A percentile compares a stretch with the other conserved stretches of the same genome.
phyloP scores from a whole-genome alignment of 371 early-diverging fungal genomes.

The Rhizopus delemar region DNA sequence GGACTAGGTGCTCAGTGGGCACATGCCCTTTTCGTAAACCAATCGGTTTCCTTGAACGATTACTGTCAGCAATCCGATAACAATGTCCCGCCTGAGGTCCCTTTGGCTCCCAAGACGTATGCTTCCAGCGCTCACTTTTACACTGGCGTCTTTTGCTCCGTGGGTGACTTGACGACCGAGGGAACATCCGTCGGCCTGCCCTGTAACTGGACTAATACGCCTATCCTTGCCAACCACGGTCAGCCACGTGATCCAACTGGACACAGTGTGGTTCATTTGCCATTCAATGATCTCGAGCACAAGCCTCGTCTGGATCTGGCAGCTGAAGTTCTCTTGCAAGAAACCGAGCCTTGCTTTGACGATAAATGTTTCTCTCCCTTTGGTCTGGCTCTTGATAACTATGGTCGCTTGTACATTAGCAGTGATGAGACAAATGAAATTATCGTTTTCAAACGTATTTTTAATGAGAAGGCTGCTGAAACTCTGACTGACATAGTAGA shows the following conservation, averaged over 20 bases:
- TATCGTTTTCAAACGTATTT: slow-evolving; percentile 36
- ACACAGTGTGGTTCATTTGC: slow-evolving; percentile 40
- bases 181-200: slow-evolving; percentile 52
- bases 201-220: slow-evolving; percentile 54
- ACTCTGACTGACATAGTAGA: slow-evolving; percentile 31
- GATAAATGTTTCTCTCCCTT: slow-evolving; percentile 32
- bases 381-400: slow-evolving; percentile 38
- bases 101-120: slow-evolving; percentile 21
- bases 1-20: slow-evolving; percentile 30
- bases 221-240: slow-evolving; percentile 43
- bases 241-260: slow-evolving; percentile 22
- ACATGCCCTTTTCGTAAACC: slow-evolving; percentile 42
- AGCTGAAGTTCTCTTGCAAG: slow-evolving; percentile 39
- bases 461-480: slow-evolving; percentile 33
- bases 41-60: slow-evolving; percentile 27
- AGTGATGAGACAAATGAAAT: slow-evolving; percentile 49
- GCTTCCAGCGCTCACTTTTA: slow-evolving; percentile 38
- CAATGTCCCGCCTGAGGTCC: slow-evolving; percentile 34
- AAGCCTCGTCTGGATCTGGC: slow-evolving; percentile 41
- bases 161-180: slow-evolving; percentile 31
- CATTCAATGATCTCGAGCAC: slow-evolving; percentile 50
- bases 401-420: slow-evolving; percentile 40
- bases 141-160: slow-evolving; percentile 45
- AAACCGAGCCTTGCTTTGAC: slow-evolving; percentile 20
- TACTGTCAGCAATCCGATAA: slow-evolving; percentile 31